phyloP scores from a whole-genome alignment of 2,329 filamentous ascomycete genomes.

The Aspergillus clavatus region DNA sequence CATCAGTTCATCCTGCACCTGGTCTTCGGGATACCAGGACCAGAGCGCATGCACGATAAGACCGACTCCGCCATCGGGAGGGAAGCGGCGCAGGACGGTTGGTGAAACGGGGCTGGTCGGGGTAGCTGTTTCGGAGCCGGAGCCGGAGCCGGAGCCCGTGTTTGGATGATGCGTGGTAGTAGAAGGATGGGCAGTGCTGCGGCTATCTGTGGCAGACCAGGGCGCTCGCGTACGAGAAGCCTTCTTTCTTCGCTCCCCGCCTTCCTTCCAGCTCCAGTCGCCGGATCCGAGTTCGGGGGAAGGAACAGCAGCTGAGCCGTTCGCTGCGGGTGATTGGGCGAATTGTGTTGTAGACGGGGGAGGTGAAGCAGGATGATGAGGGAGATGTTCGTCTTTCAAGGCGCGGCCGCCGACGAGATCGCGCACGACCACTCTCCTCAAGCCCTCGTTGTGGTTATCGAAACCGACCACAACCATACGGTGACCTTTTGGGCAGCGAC shows the following conservation, averaged over 20 bases:
- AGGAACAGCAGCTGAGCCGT: constrained; percentile 24
- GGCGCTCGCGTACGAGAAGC: constrained; percentile 28
- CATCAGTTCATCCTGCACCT: constrained; percentile 63
- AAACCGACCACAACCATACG: constrained; percentile 80
- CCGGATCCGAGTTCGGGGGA: constrained; percentile 27
- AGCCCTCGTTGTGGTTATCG: constrained; percentile 61
- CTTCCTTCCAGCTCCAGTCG: constrained; percentile 43
- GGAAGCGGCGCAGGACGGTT: constrained; percentile 47
- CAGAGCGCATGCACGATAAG: constrained; percentile 62
- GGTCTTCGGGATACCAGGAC: constrained; percentile 67
- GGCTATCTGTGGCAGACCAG: constrained; percentile 6
- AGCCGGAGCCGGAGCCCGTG: constrained; percentile 2
- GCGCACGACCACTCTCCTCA: constrained; percentile 61
- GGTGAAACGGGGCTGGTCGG: constrained; percentile 28
- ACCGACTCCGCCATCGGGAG: constrained; percentile 71
- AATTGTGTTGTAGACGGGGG: constrained; percentile 7
- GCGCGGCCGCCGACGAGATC: constrained; percentile 74
- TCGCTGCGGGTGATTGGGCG: constrained; percentile 1
- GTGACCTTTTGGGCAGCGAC: constrained; percentile 73
- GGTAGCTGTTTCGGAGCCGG: constrained; percentile 18
- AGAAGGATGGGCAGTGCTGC: constrained; percentile 4
- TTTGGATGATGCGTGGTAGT: background rate
- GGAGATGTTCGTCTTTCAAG: constrained; percentile 56
- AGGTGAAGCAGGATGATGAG: constrained; percentile 14
- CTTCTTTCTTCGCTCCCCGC: constrained; percentile 35